These are phyloP conservation scores for Raffaelea arxii DNA, from an alignment of 2,329 filamentous ascomycete species.

Conservation along the genomic window DNA sequence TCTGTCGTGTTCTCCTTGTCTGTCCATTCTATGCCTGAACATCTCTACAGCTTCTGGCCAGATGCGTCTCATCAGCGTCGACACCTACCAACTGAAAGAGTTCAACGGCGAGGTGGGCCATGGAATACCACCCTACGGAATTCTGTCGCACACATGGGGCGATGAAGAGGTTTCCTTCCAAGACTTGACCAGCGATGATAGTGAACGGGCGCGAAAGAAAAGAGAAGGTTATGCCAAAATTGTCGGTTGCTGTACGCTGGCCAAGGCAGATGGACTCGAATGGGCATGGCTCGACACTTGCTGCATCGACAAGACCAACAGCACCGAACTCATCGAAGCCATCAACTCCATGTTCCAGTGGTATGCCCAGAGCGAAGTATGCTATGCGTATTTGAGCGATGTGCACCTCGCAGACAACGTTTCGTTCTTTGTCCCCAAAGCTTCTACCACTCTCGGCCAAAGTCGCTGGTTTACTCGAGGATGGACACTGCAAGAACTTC, in stretches of 20 bases:
- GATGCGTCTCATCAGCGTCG: background rate
- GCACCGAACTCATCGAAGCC: conserved; percentile 4
- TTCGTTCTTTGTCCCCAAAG: too few relatives aligned
- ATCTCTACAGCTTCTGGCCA: too few relatives aligned
- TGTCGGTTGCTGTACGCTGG: background rate
- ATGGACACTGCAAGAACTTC: background rate
- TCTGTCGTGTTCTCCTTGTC: too few relatives aligned
- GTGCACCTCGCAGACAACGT: background rate
- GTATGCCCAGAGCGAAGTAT: background rate
- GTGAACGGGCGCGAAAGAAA: background rate
- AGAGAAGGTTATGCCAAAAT: background rate
- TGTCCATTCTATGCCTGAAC: too few relatives aligned
- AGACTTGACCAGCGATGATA: conserved; percentile 5
- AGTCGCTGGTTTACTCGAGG: background rate
- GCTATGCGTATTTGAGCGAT: background rate
- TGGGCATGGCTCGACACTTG: conserved; percentile 6
- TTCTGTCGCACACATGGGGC: conserved; percentile 11
- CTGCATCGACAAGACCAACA: conserved; percentile 7
- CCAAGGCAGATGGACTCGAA: background rate
- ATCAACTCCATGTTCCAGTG: conserved; percentile 2
- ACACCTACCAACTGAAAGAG: background rate
- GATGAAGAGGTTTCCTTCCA: conserved; percentile 11
- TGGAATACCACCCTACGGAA: conserved; percentile 3
- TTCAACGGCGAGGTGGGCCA: background rate
- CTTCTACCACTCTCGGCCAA: too few relatives aligned